Base-by-base conservation (phyloP, 192 early-diverging fungal genomes). In the Obelidium mucronatum region DNA sequence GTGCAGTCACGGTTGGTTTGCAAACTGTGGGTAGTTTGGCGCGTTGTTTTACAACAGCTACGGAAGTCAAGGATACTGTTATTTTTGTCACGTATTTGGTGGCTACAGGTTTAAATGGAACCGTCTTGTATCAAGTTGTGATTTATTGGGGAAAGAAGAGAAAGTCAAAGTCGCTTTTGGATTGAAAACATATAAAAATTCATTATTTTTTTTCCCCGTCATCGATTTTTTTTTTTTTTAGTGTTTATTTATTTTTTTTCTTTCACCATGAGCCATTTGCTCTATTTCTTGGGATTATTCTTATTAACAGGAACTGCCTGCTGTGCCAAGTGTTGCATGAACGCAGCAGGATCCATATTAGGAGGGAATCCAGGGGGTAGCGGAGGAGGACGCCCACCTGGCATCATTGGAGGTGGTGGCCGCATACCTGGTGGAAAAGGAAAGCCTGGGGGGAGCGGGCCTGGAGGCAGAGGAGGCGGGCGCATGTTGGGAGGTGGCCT, bases 31-130 rank as follows among this genome's bases (percentile, higher is more conserved):
- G 97, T 33, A 89, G 89, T 6, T 83, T 91, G 1, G 97, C 96
- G 3, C 86, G 97, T 58, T 87, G 97, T 2, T 95, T 92, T 75
- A 99, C 97, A 13, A 98, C 97, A 11, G 70, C 96, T 70, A 92
- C 93, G 40, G 96, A 99, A 81, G 88, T 97, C 3, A 89, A 96
- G 73, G 96, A 98, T 78, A 79, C 86, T 26, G 75, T 94, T 8
- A 88, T 99, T 72, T 84, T 99, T 24, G 75, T 85, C 37, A 91
- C 92, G 55, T 89, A 84, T 58, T 51, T 93, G 24, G 81, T 94
- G 58, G 93, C 94, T 34, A 86, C 90, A 2, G 60, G 82, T 31
- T 88, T 97, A 67, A 97, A 99, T 80, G 90, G 84, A 33, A 73
- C 95, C 19, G 71, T 83, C 8, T 62, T 70, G 24, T 62, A 74